These are phyloP conservation scores for Starmerella bombicola DNA, from an alignment of 805 yeast species.

Conservation along the genomic window DNA sequence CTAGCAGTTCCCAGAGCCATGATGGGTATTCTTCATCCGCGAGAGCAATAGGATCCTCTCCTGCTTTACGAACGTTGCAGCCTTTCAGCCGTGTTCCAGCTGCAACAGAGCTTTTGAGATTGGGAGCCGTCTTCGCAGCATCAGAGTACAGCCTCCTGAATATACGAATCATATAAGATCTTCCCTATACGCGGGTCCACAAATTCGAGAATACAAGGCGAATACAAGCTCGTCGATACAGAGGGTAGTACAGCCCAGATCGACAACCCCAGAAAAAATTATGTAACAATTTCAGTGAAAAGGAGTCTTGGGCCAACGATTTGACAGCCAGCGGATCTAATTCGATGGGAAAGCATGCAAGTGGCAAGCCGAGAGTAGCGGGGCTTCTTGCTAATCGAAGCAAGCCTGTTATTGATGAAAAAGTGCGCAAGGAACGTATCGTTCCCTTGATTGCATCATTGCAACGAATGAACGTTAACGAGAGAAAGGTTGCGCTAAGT, in stretches of 20 bases:
- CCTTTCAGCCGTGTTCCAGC: slow-evolving; percentile 51
- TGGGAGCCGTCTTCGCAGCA: slow-evolving; percentile 16
- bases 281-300: too few relatives aligned
- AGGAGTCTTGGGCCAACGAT: too few relatives aligned
- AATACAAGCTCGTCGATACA: too few relatives aligned
- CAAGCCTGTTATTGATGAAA: slow-evolving; percentile 34
- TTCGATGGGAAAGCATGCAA: slow-evolving; percentile 16
- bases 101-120: slow-evolving; percentile 34
- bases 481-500: slow-evolving; percentile 62
- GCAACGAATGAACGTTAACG: slow-evolving; percentile 51
- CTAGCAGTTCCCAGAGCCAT: slow-evolving; percentile 85
- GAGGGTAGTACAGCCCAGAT: too few relatives aligned
- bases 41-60: slow-evolving; percentile 78
- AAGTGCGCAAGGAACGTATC: slow-evolving; percentile 42
- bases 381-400: slow-evolving; percentile 18
- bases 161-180: slow-evolving; percentile 6
- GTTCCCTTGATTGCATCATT: slow-evolving; percentile 57
- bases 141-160: slow-evolving; percentile 17
- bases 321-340: too few relatives aligned
- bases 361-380: slow-evolving; percentile 4
- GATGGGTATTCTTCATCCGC: slow-evolving; percentile 84
- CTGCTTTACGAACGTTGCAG: slow-evolving; percentile 60
- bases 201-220: too few relatives aligned
- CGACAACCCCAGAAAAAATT: slow-evolving; percentile 4
- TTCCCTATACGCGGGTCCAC: neutral